Conservation (phyloP, 805 yeast species). For the Pichia exigua region DNA sequence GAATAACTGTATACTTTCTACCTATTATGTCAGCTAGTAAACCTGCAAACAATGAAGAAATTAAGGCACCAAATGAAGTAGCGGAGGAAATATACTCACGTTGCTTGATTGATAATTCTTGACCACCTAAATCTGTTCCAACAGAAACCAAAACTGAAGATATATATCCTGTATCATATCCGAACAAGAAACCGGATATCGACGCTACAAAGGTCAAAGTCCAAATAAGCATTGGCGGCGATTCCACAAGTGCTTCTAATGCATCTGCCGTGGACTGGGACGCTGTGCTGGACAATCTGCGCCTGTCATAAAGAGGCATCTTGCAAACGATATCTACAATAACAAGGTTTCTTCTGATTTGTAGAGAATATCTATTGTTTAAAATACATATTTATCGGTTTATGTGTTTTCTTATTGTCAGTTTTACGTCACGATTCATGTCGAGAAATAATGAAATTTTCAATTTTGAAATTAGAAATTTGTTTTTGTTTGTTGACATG, state of each 20-base stretch:
- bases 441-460: neutral
- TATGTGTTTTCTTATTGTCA: no score
- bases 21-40: constrained; percentile 41
- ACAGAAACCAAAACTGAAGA: constrained; percentile 47
- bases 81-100: constrained; percentile 57
- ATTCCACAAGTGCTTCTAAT: neutral
- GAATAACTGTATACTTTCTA: constrained; percentile 37
- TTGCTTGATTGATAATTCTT: constrained; percentile 59
- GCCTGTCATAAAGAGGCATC: neutral
- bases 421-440: neutral
- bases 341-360: no score
- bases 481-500: neutral
- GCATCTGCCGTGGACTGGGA: constrained; percentile 2
- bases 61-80: constrained; percentile 47
- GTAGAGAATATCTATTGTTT: no score
- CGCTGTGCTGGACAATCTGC: neutral
- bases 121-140: constrained; percentile 42
- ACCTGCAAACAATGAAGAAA: constrained; percentile 45
- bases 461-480: neutral
- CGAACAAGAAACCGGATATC: constrained; percentile 53
- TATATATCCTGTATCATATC: constrained; percentile 54
- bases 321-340: neutral
- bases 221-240: constrained; percentile 2
- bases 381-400: no score
- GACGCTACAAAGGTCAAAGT: constrained; percentile 26